Percentiles rank a stretch among this genome's conserved stretches.
phyloP scores from a whole-genome alignment of 2,329 filamentous ascomycete species.

The Microcyclospora tardicrescens region DNA sequence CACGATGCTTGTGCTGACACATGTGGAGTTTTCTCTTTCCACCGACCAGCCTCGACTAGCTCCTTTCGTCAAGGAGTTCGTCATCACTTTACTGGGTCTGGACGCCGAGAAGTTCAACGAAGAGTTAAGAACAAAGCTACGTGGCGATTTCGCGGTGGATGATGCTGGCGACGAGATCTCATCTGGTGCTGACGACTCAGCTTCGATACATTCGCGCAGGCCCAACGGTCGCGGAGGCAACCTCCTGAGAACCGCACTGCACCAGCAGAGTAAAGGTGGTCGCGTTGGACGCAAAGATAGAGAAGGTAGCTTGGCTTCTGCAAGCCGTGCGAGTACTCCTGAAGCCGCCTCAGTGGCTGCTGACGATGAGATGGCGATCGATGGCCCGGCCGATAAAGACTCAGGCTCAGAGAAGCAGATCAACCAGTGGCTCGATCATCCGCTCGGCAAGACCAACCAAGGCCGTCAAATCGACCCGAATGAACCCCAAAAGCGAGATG shows the following conservation, averaged over 20 bases:
- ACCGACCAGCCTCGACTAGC: conserved; percentile 32
- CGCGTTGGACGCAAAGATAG: conserved; percentile 60
- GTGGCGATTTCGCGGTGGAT: conserved; percentile 40
- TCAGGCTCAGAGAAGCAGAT: conserved; percentile 44
- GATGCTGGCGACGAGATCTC: conserved; percentile 61
- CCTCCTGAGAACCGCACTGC: conserved; percentile 75
- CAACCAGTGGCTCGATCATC: conserved; percentile 51
- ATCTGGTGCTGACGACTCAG: conserved; percentile 54
- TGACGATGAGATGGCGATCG: conserved; percentile 58
- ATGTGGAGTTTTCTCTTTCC: conserved; percentile 29
- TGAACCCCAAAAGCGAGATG: conserved; percentile 65
- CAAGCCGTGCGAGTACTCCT: conserved; percentile 79
- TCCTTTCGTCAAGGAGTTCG: conserved; percentile 37
- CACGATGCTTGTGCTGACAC: conserved; percentile 31
- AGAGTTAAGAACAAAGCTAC: conserved; percentile 57
- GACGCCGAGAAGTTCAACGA: conserved; percentile 43
- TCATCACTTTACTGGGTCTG: conserved; percentile 38
- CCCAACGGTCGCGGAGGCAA: conserved; percentile 57
- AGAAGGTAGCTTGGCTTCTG: conserved; percentile 63
- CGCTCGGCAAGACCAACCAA: conserved; percentile 43
- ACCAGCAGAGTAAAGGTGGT: conserved; percentile 59
- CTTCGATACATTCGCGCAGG: conserved; percentile 54
- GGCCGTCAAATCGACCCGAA: conserved; percentile 50
- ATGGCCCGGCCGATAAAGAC: conserved; percentile 11
- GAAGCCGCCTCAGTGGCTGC: conserved; percentile 66